Conservation (phyloP, 352 stramenopile species). For the Pythium pyrilobum region DNA sequence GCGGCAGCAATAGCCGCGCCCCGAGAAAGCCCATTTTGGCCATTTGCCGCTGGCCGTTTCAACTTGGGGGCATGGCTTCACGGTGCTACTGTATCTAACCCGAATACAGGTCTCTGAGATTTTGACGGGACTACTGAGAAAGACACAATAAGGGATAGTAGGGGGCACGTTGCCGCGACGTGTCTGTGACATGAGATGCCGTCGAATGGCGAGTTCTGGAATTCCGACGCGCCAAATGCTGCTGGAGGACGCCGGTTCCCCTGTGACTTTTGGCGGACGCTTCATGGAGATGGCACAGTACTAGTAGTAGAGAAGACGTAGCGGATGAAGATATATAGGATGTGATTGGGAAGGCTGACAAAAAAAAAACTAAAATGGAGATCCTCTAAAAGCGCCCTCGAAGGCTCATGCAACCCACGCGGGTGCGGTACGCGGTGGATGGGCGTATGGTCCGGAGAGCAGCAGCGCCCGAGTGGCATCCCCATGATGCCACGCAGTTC, state of each 20-base stretch:
- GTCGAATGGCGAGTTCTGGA: too few species aligned
- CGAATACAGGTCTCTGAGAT: not conserved
- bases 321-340: too few species aligned
- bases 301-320: too few species aligned
- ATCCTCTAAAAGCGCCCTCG: not conserved
- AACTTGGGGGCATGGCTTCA: too few species aligned
- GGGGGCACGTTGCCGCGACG: not conserved
- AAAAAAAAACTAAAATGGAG: not conserved
- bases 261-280: not conserved
- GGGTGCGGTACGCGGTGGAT: too few species aligned
- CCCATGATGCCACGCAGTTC: conserved; percentile 20
- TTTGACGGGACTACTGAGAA: not conserved
- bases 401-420: too few species aligned
- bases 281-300: too few species aligned
- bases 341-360: not conserved
- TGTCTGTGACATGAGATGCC: conserved; percentile 9
- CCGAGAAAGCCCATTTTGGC: conserved; percentile 12
- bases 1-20: too few species aligned
- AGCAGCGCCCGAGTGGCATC: conserved; percentile 24
- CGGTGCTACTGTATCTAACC: too few species aligned
- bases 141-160: too few species aligned
- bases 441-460: conserved; percentile 3
- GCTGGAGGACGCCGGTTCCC: too few species aligned
- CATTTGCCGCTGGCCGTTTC: not conserved
- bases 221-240: too few species aligned